Conservation (phyloP, 139 green algal species). For the Deuterostichococcus epilithicus region DNA sequence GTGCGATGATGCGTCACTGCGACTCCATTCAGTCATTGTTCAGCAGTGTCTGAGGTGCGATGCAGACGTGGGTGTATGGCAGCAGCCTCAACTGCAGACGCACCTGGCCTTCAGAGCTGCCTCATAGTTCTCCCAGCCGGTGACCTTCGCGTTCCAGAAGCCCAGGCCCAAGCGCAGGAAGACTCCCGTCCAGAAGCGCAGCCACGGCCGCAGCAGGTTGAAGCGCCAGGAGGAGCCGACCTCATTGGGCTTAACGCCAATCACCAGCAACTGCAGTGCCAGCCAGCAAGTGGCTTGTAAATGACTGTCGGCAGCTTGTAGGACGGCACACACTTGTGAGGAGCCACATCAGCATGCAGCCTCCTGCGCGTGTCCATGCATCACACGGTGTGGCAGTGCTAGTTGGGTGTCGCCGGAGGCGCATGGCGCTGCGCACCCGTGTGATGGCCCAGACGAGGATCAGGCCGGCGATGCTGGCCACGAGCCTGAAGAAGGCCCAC, state of each 20-base stretch:
- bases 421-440: neutral
- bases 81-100: neutral
- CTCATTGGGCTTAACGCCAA: constrained; percentile 20
- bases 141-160: constrained; percentile 13
- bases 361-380: neutral
- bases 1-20: too few species aligned
- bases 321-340: neutral
- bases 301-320: too few species aligned
- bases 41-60: too few species aligned
- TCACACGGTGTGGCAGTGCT: too few species aligned
- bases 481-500: constrained; percentile 18
- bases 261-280: constrained; percentile 16
- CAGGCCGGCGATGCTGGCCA: neutral
- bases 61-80: neutral
- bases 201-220: constrained; percentile 22
- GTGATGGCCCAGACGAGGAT: neutral
- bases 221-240: constrained; percentile 3
- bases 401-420: too few species aligned
- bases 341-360: neutral
- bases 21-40: too few species aligned
- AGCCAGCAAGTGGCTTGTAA: constrained; percentile 9
- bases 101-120: constrained; percentile 10
- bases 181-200: constrained; percentile 25
- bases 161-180: constrained; percentile 32
- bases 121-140: constrained; percentile 16